phyloP scores from a whole-genome alignment of 2,329 filamentous ascomycete species.

The Sclerotinia trifoliorum region DNA sequence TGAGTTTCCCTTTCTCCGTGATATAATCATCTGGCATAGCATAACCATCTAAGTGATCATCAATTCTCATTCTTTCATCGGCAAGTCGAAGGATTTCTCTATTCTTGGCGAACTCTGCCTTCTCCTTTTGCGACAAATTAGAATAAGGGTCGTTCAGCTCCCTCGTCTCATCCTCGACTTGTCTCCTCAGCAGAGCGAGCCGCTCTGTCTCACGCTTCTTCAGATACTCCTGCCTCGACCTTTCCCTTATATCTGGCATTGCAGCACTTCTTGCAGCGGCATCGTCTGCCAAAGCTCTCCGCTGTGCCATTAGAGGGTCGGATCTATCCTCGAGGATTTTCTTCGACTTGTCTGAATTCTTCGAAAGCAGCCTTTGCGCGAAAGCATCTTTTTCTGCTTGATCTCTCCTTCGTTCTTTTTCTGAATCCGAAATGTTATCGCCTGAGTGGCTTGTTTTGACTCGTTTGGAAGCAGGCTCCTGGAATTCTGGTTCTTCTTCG shows the following conservation, averaged over 20 bases:
- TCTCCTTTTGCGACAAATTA: conserved; percentile 69
- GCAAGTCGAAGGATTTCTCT: conserved; percentile 73
- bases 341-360: conserved; percentile 69
- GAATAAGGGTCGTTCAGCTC: conserved; percentile 72
- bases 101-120: conserved; percentile 77
- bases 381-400: conserved; percentile 76
- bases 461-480: conserved; percentile 69
- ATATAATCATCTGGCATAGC: conserved; percentile 93
- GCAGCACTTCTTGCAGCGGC: conserved; percentile 65
- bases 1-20: conserved; percentile 87
- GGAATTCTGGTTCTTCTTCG: conserved; percentile 57
- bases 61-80: conserved; percentile 81
- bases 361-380: conserved; percentile 69
- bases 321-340: conserved; percentile 62
- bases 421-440: conserved; percentile 59
- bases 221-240: conserved; percentile 88
- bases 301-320: conserved; percentile 47
- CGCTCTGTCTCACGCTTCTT: conserved; percentile 89
- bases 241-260: conserved; percentile 76
- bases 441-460: conserved; percentile 61
- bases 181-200: conserved; percentile 79
- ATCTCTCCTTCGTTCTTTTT: conserved; percentile 62
- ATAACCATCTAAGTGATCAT: conserved; percentile 91
- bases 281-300: conserved; percentile 65
- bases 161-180: conserved; percentile 83